Evolutionary conservation across 305 asterid species (phyloP), one percentile per base, ranked within the genome.

Genomic region (Solanum hybrid): DNA sequence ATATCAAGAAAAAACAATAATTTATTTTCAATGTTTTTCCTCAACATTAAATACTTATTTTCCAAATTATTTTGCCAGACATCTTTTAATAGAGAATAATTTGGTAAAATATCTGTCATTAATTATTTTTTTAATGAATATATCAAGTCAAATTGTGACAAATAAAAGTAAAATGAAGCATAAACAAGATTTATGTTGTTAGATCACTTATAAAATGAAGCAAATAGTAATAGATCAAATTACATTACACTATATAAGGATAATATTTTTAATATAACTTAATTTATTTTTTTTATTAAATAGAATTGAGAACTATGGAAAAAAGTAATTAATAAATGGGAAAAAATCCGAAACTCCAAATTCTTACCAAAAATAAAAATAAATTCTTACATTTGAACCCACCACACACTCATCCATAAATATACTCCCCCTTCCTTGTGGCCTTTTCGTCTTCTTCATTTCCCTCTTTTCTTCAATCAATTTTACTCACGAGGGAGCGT

Each of bases 401-500:
- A 70, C 24, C 24, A 70, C 24, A 79, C n/a, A 87, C 24, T 88
- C 37, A 22, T 39, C 90, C 93, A 92, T 92, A 57, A 91, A 92
- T 93, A 87, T 88, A 76, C 90, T 86, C 85, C 87, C 86, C 45
- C 41, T 84, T 84, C 92, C 90, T 90, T 89, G 4, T 57, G 20
- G 39, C 77, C 88, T 85, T 85, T 31, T 57, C 77, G 11, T 57
- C 88, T 20, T 51, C 88, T 57, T 45, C 7, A 17, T 24, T 26
- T 26, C 38, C 13, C 72, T 75, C 83, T 85, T 33, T 11, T 26
- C 39, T 36, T 75, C 87, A 70, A 38, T 57, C 75, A 51, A 84
- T 26, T 85, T 85, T 41, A 84, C 75, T 93, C 96, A 93, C 97
- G 95, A 89, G 93, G 90, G 91, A 91, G 91, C 93, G 95, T 76